Evolutionary conservation across 305 asterid genomes (phyloP).

Genomic region (Fraxinus velutina): DNA sequence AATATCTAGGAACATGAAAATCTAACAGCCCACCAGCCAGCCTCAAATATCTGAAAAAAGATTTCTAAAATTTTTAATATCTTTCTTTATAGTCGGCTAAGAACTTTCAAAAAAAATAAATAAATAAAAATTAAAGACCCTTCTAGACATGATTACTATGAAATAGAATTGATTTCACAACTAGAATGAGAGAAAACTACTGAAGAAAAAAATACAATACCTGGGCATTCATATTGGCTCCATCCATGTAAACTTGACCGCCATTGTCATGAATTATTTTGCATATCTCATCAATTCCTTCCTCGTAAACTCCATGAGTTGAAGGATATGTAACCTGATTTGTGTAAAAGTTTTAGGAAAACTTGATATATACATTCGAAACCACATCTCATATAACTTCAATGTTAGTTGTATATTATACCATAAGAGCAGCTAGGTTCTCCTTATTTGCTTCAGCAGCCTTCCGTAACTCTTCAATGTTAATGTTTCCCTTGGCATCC

Average conservation of each 20-base stretch:
- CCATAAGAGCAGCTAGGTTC: constrained; percentile 89
- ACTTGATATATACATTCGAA: background rate
- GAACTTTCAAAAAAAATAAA: background rate
- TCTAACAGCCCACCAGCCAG: background rate
- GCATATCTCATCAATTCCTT: constrained; percentile 95
- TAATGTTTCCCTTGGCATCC: constrained; percentile 95
- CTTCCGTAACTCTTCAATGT: constrained; percentile 73
- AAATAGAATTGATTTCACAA: background rate
- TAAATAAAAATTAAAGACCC: background rate
- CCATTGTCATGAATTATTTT: constrained; percentile 88
- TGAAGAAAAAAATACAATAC: constrained; percentile 26
- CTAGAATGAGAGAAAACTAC: too few species aligned
- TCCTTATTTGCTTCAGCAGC: constrained; percentile 90
- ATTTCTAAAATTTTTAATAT: background rate
- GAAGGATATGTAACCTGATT: constrained; percentile 95
- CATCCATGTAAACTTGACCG: constrained; percentile 99
- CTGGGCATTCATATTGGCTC: constrained; percentile 99
- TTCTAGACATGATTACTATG: background rate
- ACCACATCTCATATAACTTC: background rate
- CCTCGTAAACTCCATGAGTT: constrained; percentile 98
- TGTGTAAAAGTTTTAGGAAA: background rate
- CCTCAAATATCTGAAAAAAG: background rate
- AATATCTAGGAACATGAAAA: background rate
- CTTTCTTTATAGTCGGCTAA: background rate
- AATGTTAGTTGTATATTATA: constrained; percentile 21